Evolutionary conservation across 2,329 filamentous ascomycete genomes (phyloP).

Genomic region (Ophiostoma ips): DNA sequence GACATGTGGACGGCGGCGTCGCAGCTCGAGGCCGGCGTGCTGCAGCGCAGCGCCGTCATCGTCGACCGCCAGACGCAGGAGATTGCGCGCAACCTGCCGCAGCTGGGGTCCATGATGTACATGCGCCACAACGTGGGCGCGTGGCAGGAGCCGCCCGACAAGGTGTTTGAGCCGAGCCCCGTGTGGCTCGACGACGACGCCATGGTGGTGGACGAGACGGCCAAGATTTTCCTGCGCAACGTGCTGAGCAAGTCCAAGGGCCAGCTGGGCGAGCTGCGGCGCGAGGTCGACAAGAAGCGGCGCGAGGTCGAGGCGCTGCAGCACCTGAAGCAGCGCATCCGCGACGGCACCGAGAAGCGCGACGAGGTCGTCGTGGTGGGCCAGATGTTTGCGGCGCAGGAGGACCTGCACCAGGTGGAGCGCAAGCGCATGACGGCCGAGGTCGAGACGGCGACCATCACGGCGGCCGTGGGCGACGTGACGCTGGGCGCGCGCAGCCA

Average conservation of each 20-base stretch:
- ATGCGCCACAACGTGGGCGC: constrained; percentile 74
- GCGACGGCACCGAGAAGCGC: constrained; percentile 63
- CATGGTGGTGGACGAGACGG: constrained; percentile 75
- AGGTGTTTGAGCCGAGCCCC: constrained; percentile 82
- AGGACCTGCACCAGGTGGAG: constrained; percentile 72
- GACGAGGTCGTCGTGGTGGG: constrained; percentile 79
- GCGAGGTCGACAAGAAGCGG: constrained; percentile 73
- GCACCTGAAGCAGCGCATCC: constrained; percentile 57
- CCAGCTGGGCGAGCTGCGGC: constrained; percentile 63
- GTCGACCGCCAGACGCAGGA: constrained; percentile 63
- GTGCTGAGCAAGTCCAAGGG: constrained; percentile 81
- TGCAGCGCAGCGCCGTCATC: constrained; percentile 58
- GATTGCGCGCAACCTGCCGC: constrained; percentile 75
- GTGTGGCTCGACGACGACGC: constrained; percentile 90
- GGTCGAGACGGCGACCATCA: constrained; percentile 86
- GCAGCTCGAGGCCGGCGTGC: constrained; percentile 63
- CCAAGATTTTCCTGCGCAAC: constrained; percentile 84
- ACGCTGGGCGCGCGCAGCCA: constrained; percentile 88
- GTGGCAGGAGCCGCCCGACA: constrained; percentile 75
- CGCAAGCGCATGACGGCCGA: constrained; percentile 76
- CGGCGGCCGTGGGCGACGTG: constrained; percentile 79
- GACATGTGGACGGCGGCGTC: constrained; percentile 71
- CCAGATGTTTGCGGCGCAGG: constrained; percentile 71
- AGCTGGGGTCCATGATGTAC: constrained; percentile 96
- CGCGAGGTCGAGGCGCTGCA: constrained; percentile 72